Evolutionary conservation across 1,284 basidiomycete genomes (phyloP), one percentile per base, ranked within the genome.

Genomic region (Mycosarcoma mackinlayi): DNA sequence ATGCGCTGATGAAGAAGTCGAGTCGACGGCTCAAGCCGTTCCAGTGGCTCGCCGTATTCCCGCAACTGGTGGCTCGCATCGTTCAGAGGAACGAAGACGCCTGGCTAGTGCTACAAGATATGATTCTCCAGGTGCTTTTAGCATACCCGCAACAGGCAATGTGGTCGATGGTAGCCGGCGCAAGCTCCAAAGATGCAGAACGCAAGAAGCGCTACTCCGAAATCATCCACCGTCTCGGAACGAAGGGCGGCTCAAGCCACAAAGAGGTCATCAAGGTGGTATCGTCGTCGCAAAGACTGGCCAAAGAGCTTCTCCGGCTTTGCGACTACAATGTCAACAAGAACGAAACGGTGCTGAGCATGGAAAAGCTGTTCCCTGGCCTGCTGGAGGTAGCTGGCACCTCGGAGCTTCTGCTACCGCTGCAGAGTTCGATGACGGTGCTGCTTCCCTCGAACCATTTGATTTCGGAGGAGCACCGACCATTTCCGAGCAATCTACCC

Each of bases 1-100:
- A 80, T 46, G 45, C 52, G 24, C 85, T 88, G 19, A 87, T 92
- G 55, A 86, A 63, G 85, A 63, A 85, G 85, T 3, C 85, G 90
- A 18, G 91, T 91, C 3, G 86, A 86, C 3, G 96, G 90, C 83
- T 95, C 92, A 86, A 93, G 88, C 73, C 78, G 18, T 81, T 76
- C 66, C 78, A 81, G 56, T 98, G 94, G 92, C 91, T 91, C 71
- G 95, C 92, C 0, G 94, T 94, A 0, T 94, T 98, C 71, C 94
- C 96, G 7, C 96, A 98, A 85, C 91, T 98, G 58, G 92, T 96
- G 10, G 98, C 96, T 23, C 89, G 96, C 9, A 91, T 99, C 31
- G 91, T 90, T 18, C 93, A 98, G 76, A 85, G 84, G 16, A 91
- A 92, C 76, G 77, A 84, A n/a, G 86, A 86, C 1, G 90, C 94